These are phyloP conservation scores for Setaria italica DNA, from an alignment of 202 grass and related monocot genomes.

Conservation along the genomic window DNA sequence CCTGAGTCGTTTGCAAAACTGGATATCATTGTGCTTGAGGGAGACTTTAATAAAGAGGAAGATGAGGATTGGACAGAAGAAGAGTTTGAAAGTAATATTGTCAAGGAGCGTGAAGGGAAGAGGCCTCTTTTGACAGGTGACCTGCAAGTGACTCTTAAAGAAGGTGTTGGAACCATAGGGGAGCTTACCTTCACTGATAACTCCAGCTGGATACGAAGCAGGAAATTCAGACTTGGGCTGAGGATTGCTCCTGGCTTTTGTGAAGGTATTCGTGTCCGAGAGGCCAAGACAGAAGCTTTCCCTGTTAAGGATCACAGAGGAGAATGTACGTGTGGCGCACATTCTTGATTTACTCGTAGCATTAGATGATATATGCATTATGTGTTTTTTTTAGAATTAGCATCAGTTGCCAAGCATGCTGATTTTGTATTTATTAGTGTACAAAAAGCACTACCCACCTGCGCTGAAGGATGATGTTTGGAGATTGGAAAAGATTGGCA, in stretches of 20 bases:
- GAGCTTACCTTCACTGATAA: constrained; percentile 90
- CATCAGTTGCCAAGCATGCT: constrained; percentile 21
- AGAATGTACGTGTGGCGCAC: constrained; percentile 61
- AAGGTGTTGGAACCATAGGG: constrained; percentile 80
- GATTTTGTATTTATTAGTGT: constrained; percentile 65
- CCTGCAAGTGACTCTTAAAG: constrained; percentile 78
- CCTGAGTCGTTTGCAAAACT: constrained; percentile 71
- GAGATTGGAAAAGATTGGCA: constrained; percentile 98
- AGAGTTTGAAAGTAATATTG: constrained; percentile 73
- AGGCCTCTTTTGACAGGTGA: constrained; percentile 80
- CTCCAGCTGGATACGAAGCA: constrained; percentile 86
- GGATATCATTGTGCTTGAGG: constrained; percentile 87
- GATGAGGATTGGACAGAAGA: constrained; percentile 79
- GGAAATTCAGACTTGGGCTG: constrained; percentile 83
- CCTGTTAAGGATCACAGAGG: constrained; percentile 92
- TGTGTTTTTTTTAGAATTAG: constrained; percentile 11
- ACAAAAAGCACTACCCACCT: constrained; percentile 98
- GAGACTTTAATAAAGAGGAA: constrained; percentile 81
- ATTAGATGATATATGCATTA: constrained; percentile 25
- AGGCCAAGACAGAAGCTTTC: constrained; percentile 85
- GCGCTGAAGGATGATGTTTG: constrained; percentile 92
- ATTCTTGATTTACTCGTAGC: constrained; percentile 35
- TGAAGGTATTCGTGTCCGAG: constrained; percentile 70
- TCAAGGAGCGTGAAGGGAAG: constrained; percentile 85
- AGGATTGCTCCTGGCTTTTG: constrained; percentile 68